phyloP scores from a whole-genome alignment of 2,329 filamentous ascomycete genomes.

The Metarhizium album region DNA sequence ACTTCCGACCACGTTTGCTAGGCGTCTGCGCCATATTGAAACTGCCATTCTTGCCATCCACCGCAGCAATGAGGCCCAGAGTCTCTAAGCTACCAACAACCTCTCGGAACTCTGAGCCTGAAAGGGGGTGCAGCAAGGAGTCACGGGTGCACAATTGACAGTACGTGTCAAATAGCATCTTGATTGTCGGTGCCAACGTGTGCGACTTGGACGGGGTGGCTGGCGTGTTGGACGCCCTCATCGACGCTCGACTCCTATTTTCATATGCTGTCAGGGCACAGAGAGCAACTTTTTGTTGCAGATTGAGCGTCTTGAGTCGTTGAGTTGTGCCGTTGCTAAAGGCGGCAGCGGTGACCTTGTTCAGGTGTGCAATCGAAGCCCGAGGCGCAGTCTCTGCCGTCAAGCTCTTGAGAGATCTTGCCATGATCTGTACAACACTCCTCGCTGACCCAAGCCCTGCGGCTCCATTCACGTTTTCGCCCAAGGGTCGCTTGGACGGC shows the following conservation, averaged over 20 bases:
- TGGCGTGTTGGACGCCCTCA: constrained; percentile 29
- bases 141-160: constrained; percentile 73
- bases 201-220: constrained; percentile 51
- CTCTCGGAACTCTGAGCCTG: constrained; percentile 86
- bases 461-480: constrained; percentile 67
- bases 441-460: constrained; percentile 20
- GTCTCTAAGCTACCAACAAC: constrained; percentile 86
- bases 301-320: constrained; percentile 74
- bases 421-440: constrained; percentile 36
- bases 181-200: constrained; percentile 64
- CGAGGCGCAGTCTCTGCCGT: constrained; percentile 75
- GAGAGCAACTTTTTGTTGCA: constrained; percentile 92
- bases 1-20: constrained; percentile 54
- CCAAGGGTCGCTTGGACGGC: constrained; percentile 65
- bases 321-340: constrained; percentile 85
- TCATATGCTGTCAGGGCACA: constrained; percentile 85
- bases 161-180: constrained; percentile 76
- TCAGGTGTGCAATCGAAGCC: constrained; percentile 82
- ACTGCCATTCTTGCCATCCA: constrained; percentile 58
- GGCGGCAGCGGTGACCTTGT: constrained; percentile 77
- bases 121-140: constrained; percentile 80
- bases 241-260: constrained; percentile 49
- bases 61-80: constrained; percentile 64
- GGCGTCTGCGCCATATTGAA: constrained; percentile 57
- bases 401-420: constrained; percentile 46